Evolutionary conservation across 306 rosid species (phyloP).

Genomic region (Boehmeria nivea): DNA sequence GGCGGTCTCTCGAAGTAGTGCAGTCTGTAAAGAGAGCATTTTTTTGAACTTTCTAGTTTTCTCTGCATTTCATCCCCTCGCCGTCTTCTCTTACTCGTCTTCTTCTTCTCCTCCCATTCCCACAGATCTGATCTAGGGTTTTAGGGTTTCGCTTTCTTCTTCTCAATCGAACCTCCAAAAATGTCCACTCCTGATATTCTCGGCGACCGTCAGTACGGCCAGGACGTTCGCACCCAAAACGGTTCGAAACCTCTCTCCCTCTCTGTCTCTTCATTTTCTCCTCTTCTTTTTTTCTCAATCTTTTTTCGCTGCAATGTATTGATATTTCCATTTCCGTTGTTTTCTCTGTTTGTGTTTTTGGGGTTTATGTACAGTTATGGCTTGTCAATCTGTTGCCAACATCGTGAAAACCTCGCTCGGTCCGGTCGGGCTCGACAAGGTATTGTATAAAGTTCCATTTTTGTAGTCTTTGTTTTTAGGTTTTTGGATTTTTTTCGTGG

Average conservation of each 20-base stretch:
- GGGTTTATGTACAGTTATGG: constrained; percentile 46
- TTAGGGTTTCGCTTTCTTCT: constrained; percentile 18
- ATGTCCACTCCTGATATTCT: constrained; percentile 52
- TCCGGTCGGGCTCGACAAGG: constrained; percentile 99
- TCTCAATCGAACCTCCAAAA: neutral
- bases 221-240: constrained; percentile 94
- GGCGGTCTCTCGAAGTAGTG: no score
- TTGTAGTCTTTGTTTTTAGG: neutral
- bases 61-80: neutral
- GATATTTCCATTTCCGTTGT: neutral
- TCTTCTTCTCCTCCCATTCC: neutral
- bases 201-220: constrained; percentile 92
- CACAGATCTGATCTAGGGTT: constrained; percentile 25
- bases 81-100: constrained; percentile 1
- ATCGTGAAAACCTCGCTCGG: constrained; percentile 90
- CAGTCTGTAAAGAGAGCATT: no score
- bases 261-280: neutral
- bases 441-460: constrained; percentile 4
- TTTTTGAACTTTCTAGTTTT: neutral
- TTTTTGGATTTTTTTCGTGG: no score
- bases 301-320: neutral
- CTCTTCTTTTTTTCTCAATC: neutral
- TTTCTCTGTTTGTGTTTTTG: constrained; percentile 2
- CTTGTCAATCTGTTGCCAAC: constrained; percentile 90
- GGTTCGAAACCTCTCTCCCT: constrained; percentile 34